phyloP scores from a whole-genome alignment of 768 basidiomycete genomes.

The Leccinum boreale region DNA sequence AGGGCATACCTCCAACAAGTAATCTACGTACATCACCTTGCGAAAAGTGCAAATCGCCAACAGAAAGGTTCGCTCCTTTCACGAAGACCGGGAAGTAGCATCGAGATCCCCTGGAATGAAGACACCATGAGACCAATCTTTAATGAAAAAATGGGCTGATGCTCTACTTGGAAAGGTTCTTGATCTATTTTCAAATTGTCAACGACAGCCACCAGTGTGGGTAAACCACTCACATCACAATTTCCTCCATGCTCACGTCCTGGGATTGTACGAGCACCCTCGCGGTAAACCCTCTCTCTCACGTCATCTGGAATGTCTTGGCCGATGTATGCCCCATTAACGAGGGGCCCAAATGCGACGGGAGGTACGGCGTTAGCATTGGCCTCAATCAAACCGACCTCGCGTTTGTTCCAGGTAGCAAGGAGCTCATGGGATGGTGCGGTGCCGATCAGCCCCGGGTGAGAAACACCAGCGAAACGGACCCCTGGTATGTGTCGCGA shows the following conservation, averaged over 20 bases:
- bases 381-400: conserved; percentile 57
- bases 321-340: conserved; percentile 63
- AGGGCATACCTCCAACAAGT: not conserved
- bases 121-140: not conserved
- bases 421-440: conserved; percentile 73
- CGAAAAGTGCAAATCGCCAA: conserved; percentile 78
- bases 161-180: conserved; percentile 60
- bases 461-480: conserved; percentile 73
- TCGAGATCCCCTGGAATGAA: conserved; percentile 50
- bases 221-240: conserved; percentile 50
- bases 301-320: conserved; percentile 53
- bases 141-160: not conserved
- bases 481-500: conserved; percentile 79
- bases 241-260: conserved; percentile 81
- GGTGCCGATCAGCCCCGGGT: conserved; percentile 75
- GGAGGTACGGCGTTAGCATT: conserved; percentile 53
- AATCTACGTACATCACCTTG: conserved; percentile 58
- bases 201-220: not conserved
- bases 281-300: conserved; percentile 50
- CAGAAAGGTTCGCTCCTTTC: conserved; percentile 70
- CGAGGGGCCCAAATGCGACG: conserved; percentile 63
- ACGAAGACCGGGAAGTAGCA: conserved; percentile 79
- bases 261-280: conserved; percentile 74
- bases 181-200: conserved; percentile 47
- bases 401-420: conserved; percentile 72